phyloP scores from a whole-genome alignment of 1,284 basidiomycete species.

The Apiotrichum porosum region DNA sequence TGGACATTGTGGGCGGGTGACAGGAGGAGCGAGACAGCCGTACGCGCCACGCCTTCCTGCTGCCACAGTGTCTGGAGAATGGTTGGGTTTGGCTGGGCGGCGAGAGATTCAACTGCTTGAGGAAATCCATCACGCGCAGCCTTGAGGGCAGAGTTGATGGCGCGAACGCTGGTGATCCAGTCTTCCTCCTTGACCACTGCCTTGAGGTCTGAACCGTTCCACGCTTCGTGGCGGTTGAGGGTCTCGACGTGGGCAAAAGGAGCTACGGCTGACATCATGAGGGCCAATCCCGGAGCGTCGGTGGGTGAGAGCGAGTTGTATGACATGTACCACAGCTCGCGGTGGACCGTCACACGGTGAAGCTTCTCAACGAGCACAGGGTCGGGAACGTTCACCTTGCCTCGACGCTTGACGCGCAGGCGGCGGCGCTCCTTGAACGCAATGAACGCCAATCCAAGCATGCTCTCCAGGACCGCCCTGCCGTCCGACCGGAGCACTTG shows the following conservation, averaged over 20 bases:
- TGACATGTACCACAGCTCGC: constrained; percentile 63
- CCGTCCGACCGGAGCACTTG: constrained; percentile 46
- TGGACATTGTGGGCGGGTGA: constrained; percentile 73
- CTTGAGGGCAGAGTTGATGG: constrained; percentile 59
- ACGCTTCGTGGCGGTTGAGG: constrained; percentile 48
- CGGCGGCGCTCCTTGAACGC: constrained; percentile 27
- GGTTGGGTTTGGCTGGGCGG: constrained; percentile 54
- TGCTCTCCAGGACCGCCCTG: constrained; percentile 29
- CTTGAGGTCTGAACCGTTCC: constrained; percentile 37
- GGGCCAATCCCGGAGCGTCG: constrained; percentile 58
- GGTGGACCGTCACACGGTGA: constrained; percentile 47
- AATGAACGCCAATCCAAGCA: constrained; percentile 30
- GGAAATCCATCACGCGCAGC: constrained; percentile 61
- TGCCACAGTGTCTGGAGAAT: constrained; percentile 56
- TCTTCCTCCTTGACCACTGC: constrained; percentile 37
- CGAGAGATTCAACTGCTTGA: constrained; percentile 59
- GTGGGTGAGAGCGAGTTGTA: constrained; percentile 59
- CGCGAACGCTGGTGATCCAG: constrained; percentile 37
- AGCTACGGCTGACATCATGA: constrained; percentile 58
- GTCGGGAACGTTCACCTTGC: constrained; percentile 5
- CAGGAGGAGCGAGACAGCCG: constrained; percentile 64
- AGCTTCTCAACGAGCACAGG: constrained; percentile 24
- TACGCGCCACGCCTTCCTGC: constrained; percentile 51
- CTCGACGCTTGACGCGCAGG: constrained; percentile 10
- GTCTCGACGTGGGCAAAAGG: constrained; percentile 63